These are phyloP conservation scores for Tritrichomonas foetus DNA, from an alignment of 208 protist genomes.

Conservation along the genomic window DNA sequence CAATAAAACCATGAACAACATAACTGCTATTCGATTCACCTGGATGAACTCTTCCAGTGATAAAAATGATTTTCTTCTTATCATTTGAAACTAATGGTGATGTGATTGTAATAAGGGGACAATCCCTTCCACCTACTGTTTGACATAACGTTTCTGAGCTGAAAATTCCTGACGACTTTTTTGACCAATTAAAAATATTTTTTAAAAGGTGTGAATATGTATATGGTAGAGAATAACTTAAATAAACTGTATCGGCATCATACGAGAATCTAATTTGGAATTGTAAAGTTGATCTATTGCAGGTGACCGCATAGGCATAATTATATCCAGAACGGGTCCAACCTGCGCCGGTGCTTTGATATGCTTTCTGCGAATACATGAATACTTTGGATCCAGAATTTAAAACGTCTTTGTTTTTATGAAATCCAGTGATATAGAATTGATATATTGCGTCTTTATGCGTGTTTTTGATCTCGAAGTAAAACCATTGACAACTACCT, in stretches of 20 bases:
- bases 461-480: not conserved
- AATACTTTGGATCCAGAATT: not conserved
- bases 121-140: not conserved
- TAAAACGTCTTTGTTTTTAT: not conserved
- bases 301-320: not conserved
- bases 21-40: conserved; percentile 87
- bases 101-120: not conserved
- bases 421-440: conserved; percentile 29
- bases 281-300: conserved; percentile 63
- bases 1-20: conserved; percentile 76
- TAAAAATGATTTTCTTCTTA: conserved; percentile 60
- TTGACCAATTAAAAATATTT: not conserved
- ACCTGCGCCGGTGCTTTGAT: not conserved
- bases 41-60: conserved; percentile 88
- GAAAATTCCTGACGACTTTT: not conserved
- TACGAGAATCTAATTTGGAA: conserved; percentile 74
- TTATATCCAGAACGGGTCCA: not conserved
- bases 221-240: conserved; percentile 89
- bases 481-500: conserved; percentile 32
- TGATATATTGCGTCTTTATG: not conserved
- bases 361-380: not conserved
- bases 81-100: conserved; percentile 30
- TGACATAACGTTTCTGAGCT: not conserved
- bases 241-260: conserved; percentile 69
- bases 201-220: conserved; percentile 75